phyloP scores from a whole-genome alignment of 2,329 filamentous ascomycete genomes.

The Orbilia ellipsospora region DNA sequence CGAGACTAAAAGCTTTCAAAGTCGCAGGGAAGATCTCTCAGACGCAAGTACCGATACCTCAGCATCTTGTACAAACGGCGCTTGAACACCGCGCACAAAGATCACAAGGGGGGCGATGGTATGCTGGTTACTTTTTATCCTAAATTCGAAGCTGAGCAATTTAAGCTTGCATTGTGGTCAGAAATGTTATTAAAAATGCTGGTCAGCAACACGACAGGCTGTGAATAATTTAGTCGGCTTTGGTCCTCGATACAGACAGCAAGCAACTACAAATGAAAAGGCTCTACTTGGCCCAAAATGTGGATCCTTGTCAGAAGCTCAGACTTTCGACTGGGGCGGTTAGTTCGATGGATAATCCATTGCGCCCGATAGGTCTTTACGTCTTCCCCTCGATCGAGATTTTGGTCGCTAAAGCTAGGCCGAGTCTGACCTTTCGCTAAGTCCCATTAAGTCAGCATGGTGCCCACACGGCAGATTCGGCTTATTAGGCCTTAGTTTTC shows the following conservation, averaged over 20 bases:
- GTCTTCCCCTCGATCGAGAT: too few relatives aligned
- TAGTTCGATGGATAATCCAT: constrained; percentile 7
- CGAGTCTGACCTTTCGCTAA: too few relatives aligned
- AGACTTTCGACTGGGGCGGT: not conserved
- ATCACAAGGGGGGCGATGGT: not conserved
- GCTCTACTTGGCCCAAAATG: not conserved
- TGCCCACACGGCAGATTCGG: too few relatives aligned
- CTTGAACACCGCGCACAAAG: too few relatives aligned
- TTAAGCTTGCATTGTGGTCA: not conserved
- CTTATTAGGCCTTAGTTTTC: too few relatives aligned
- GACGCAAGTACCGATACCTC: too few relatives aligned
- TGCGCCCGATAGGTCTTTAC: not conserved
- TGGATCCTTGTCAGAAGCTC: not conserved
- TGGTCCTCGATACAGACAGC: constrained; percentile 2
- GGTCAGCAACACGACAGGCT: not conserved
- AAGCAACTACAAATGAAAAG: not conserved
- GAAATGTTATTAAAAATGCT: constrained; percentile 12
- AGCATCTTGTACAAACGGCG: too few relatives aligned
- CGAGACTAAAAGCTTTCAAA: too few relatives aligned
- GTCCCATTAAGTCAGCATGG: too few relatives aligned
- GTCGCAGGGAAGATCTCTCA: too few relatives aligned
- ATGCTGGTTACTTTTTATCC: constrained; percentile 16
- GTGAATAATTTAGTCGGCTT: not conserved
- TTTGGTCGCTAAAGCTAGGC: too few relatives aligned
- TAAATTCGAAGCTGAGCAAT: constrained; percentile 34